Base-by-base conservation (phyloP, 352 stramenopile genomes). In the Globisporangium ultimum region DNA sequence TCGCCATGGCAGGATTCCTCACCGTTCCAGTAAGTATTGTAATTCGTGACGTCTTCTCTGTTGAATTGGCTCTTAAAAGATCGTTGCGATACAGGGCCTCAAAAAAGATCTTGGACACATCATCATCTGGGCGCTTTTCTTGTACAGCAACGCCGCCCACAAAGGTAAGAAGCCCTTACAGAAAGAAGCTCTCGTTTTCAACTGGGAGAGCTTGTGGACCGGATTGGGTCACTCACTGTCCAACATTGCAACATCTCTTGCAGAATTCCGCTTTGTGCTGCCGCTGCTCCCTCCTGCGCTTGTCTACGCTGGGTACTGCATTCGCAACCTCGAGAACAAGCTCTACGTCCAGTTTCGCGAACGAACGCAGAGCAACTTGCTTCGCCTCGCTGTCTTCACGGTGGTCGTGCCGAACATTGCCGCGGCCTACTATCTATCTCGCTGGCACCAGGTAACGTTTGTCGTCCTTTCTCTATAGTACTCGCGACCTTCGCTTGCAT, bases 231-330 rank as follows among this genome's bases (percentile, higher is more conserved):
- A 28, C 0, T 9, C 53, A 2, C 22, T 56, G 20, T 20, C 28
- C 11, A 50, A 36, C n/a, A 2, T 42, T 45, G 11, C 18, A 28
- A 0, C 38, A 10, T 21, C 21, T 53, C 11, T 48, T 45, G 43
- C 34, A 91, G 87, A 96, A 48, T 91, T 94, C 24, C 85, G 87
- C 20, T 96, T 96, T 49, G 72, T 93, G n/a, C 63, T 96, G 15
- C 87, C 87, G 6, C 53, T 96, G 14, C 64, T 96, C 2, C 81
- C 84, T 8, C 74, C 79, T 12, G 73, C 78, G 6, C 78, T 91
- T 41, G 82, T 91, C 43, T 92, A 94, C 46, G 77, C 77, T 54
- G 87, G 81, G 5, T 89, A 88, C 46, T 92, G 77, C 51, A 58
- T 93, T 21, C 69, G 76, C 20, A 89, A 91, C 53, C 67, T 92